Evolutionary conservation across 345 rosid species (phyloP).

Genomic region (Syzygium aromaticum): DNA sequence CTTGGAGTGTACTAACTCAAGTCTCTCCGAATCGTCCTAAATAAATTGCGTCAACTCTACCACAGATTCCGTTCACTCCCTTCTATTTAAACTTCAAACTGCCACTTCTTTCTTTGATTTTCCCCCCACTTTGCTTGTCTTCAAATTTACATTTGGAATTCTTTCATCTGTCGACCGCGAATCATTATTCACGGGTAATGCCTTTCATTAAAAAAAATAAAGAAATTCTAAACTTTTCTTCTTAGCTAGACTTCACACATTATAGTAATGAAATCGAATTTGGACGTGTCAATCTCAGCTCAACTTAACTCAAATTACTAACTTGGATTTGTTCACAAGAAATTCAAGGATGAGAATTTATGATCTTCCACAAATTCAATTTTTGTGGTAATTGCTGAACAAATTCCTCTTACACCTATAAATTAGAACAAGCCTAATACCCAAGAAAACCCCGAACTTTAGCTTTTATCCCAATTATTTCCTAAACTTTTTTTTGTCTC

Average conservation of each 20-base stretch:
- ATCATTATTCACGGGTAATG: neutral
- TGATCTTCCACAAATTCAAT: neutral
- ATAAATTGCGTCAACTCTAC: neutral
- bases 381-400: neutral
- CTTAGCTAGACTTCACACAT: neutral
- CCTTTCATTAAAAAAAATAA: neutral
- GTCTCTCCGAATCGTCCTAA: neutral
- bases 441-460: no score
- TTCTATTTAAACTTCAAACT: neutral
- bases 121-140: neutral
- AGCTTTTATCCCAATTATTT: no score
- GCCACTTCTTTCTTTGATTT: neutral
- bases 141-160: neutral
- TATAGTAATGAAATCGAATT: no score
- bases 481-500: no score
- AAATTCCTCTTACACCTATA: neutral
- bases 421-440: neutral
- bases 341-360: neutral
- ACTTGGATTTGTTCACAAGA: neutral
- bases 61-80: neutral
- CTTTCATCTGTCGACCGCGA: neutral
- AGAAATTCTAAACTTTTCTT: neutral
- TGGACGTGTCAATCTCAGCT: neutral
- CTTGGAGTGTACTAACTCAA: neutral
- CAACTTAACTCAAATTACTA: no score